Evolutionary conservation across 768 basidiomycete species (phyloP).

Genomic region (Calocybe indica): DNA sequence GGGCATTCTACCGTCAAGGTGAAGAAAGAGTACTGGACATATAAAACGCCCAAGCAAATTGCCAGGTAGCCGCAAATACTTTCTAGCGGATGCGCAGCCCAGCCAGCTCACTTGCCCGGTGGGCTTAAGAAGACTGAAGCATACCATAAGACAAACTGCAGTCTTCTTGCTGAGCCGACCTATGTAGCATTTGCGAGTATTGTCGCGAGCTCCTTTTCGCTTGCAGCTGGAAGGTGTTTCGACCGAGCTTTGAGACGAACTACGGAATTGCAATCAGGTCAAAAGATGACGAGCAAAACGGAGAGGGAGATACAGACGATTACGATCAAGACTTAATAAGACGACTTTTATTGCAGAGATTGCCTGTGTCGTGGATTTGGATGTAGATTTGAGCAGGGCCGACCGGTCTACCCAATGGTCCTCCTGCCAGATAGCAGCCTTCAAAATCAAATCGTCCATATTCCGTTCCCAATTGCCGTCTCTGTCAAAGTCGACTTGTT

Average conservation of each 20-base stretch:
- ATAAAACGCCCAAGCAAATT: neutral
- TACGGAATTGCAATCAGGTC: constrained; percentile 22
- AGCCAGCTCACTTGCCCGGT: neutral
- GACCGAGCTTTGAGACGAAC: constrained; percentile 90
- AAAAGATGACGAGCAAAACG: constrained; percentile 1
- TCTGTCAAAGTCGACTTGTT: constrained; percentile 69
- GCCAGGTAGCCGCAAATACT: neutral
- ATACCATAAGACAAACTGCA: too few relatives aligned
- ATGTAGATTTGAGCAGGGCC: constrained; percentile 48
- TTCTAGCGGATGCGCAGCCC: neutral
- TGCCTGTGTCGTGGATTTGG: constrained; percentile 28
- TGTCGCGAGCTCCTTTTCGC: constrained; percentile 77
- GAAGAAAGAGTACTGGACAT: too few relatives aligned
- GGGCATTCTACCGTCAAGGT: neutral
- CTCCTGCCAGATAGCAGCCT: constrained; percentile 89
- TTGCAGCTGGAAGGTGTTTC: constrained; percentile 77
- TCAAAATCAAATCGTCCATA: constrained; percentile 94
- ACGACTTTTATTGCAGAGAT: constrained; percentile 70
- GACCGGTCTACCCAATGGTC: constrained; percentile 91
- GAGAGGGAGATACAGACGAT: constrained; percentile 49
- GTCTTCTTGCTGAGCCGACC: too few relatives aligned
- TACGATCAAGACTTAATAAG: constrained; percentile 86
- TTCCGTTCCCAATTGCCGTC: constrained; percentile 49
- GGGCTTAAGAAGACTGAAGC: too few relatives aligned
- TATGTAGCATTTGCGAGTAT: constrained; percentile 38